Evolutionary conservation across 2,329 filamentous ascomycete species (phyloP).

Genomic region (Penicillium sp.): DNA sequence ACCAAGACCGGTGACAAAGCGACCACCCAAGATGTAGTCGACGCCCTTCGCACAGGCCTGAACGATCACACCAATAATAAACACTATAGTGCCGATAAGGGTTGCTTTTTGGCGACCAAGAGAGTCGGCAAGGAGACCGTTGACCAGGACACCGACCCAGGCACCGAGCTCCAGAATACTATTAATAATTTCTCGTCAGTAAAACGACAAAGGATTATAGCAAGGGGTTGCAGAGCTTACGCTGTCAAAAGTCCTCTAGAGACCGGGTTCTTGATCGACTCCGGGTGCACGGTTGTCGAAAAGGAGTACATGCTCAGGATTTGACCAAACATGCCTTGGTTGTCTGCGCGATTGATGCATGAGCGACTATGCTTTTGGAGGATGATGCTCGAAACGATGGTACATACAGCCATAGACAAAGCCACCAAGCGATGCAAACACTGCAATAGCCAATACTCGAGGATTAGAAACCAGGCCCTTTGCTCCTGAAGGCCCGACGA

Average conservation of each 20-base stretch:
- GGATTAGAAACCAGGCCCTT: conserved; percentile 54
- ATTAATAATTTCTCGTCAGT: conserved; percentile 37
- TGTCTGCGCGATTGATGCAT: conserved; percentile 45
- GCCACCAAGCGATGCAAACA: conserved; percentile 56
- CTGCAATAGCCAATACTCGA: conserved; percentile 57
- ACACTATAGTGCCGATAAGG: conserved; percentile 36
- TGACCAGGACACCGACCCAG: conserved; percentile 40
- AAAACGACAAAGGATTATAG: background rate
- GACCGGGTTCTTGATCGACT: conserved; percentile 14
- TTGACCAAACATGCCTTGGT: conserved; percentile 76
- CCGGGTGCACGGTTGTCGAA: conserved; percentile 47
- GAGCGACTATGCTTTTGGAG: too few species aligned
- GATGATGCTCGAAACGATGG: background rate
- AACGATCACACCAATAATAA: conserved; percentile 41
- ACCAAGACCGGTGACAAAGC: conserved; percentile 46
- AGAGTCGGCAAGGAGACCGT: conserved; percentile 41
- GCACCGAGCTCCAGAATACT: conserved; percentile 47
- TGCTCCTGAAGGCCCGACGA: conserved; percentile 46
- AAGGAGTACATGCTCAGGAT: conserved; percentile 58
- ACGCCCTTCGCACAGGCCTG: conserved; percentile 36
- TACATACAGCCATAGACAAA: conserved; percentile 60
- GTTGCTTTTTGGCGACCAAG: conserved; percentile 38
- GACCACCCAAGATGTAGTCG: conserved; percentile 40
- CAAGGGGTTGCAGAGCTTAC: background rate
- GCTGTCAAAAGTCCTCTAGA: background rate